Percentiles rank a stretch among this genome's conserved stretches.
Conservation (phyloP, 257 asterid genomes). For the Capsicum rhomboideum region DNA sequence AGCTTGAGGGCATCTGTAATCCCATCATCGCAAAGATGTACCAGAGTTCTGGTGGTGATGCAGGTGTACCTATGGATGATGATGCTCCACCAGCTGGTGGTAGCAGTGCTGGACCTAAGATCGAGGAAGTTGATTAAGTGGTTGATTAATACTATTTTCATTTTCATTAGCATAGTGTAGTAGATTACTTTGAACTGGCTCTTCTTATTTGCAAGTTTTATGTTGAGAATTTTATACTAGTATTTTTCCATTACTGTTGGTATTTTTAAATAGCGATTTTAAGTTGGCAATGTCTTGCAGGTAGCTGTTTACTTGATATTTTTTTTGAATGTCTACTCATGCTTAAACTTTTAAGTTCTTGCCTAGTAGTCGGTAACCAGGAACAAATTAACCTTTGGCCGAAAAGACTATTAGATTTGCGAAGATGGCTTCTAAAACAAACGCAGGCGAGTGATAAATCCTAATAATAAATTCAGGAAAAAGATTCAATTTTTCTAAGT, state of each 20-base stretch:
- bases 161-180: not conserved
- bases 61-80: slow-evolving; percentile 1
- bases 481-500: not conserved
- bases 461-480: not conserved
- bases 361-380: not conserved
- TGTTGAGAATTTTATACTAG: not conserved
- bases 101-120: slow-evolving; percentile 10
- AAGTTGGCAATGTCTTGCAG: not conserved
- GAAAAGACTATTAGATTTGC: not conserved
- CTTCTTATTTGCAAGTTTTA: not conserved
- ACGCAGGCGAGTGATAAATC: not conserved
- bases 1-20: slow-evolving; percentile 35
- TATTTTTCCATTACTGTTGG: not conserved
- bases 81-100: slow-evolving; percentile 7
- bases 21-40: slow-evolving; percentile 39
- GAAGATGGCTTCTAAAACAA: not conserved
- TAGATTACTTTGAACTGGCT: not conserved
- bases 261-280: not conserved
- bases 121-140: slow-evolving; percentile 7
- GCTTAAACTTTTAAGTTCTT: not conserved
- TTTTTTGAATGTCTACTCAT: not conserved
- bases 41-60: slow-evolving; percentile 18
- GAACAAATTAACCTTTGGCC: not conserved
- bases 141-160: not conserved
- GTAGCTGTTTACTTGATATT: too few species aligned